Evolutionary conservation across 306 rosid genomes (phyloP).

Genomic region (Prunus campanulata): DNA sequence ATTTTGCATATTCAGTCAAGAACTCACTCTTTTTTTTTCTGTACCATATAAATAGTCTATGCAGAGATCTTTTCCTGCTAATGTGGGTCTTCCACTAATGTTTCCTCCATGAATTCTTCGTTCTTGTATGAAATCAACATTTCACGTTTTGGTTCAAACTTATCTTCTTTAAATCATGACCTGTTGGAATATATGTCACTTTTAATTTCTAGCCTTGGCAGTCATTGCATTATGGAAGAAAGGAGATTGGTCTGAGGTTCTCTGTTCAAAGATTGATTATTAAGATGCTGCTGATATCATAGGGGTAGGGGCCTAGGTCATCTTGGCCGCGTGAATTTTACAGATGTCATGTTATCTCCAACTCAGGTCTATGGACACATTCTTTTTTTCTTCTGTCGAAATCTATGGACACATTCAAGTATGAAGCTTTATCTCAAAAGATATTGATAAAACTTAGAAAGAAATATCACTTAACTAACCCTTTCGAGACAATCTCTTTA

Average conservation of each 20-base stretch:
- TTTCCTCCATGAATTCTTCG: neutral
- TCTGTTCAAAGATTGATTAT: neutral
- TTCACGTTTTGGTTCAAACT: neutral
- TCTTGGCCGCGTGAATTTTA: too few relatives aligned
- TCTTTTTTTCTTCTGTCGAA: too few relatives aligned
- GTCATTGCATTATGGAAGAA: neutral
- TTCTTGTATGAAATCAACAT: neutral
- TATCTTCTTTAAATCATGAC: neutral
- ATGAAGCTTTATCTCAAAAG: too few relatives aligned
- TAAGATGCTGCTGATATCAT: too few relatives aligned
- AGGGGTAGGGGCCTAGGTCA: too few relatives aligned
- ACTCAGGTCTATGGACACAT: too few relatives aligned
- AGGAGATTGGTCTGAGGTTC: neutral
- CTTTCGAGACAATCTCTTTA: too few relatives aligned
- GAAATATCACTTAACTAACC: too few relatives aligned
- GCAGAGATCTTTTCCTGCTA: neutral
- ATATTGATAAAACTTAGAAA: too few relatives aligned
- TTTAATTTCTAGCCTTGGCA: neutral
- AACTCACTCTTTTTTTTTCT: neutral
- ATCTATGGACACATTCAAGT: too few relatives aligned
- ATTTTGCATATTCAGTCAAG: conserved; percentile 12
- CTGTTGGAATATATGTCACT: neutral
- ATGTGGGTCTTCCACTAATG: neutral
- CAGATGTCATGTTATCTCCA: too few relatives aligned
- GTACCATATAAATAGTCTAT: too few relatives aligned